Evolutionary conservation across 139 green algal genomes (phyloP), one percentile per base, ranked within the genome.

Genomic region (Pleodorina starrii): DNA sequence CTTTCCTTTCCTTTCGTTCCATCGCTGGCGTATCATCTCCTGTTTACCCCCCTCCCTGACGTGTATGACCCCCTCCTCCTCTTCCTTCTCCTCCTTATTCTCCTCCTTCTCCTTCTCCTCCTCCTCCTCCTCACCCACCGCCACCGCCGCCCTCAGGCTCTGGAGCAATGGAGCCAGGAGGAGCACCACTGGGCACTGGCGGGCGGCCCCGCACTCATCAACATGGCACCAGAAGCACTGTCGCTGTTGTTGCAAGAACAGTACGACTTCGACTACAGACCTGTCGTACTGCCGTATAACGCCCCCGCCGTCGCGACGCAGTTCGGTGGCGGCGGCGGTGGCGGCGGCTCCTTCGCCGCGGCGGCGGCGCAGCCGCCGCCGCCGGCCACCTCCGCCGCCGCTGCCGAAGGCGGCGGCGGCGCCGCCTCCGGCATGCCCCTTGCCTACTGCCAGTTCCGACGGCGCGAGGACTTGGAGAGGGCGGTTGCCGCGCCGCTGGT

Each of bases 101-200:
- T n/a, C n/a, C n/a, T n/a, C n/a, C n/a, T n/a, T n/a, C n/a, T n/a
- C n/a, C n/a, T n/a, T n/a, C n/a, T n/a, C n/a, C n/a, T n/a, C n/a
- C n/a, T n/a, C n/a, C n/a, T n/a, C n/a, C n/a, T n/a, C n/a, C n/a
- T n/a, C n/a, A n/a, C n/a, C n/a, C n/a, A n/a, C n/a, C n/a, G n/a
- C n/a, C n/a, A n/a, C n/a, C n/a, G n/a, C n/a, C n/a, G n/a, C n/a
- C n/a, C 36, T 36, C 72, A 80, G 72, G 72, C 72, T 11, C 25
- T 80, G 42, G 16, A 7, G 11, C 23, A 59, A 27, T 80, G 72
- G 72, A 35, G 35, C 35, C 72, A 84, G n/a, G 32, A 71, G n/a
- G 50, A 44, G 32, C 29, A 66, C 14, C 48, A n/a, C 51, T 84
- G 77, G 77, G 77, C 51, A 17, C 48, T 84, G 77, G 77, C 77